Evolutionary conservation across 2,329 filamentous ascomycete genomes (phyloP).

Genomic region (Aspergillus quadricinctus): DNA sequence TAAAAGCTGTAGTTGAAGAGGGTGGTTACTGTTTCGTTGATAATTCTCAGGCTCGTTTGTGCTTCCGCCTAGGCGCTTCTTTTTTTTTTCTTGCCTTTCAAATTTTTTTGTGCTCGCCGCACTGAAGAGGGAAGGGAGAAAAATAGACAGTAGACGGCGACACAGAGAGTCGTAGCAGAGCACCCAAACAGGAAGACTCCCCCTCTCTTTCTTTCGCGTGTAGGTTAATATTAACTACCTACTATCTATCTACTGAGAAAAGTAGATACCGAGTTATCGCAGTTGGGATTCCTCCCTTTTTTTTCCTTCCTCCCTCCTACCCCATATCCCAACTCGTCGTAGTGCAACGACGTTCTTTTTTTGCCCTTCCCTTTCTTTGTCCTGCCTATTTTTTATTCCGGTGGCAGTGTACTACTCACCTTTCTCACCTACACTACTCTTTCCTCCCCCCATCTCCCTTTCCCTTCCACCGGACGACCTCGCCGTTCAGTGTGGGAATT

Average conservation of each 20-base stretch:
- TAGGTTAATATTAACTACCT: neutral
- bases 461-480: slow-evolving; percentile 6
- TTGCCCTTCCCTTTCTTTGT: neutral
- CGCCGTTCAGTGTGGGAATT: slow-evolving; percentile 4
- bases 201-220: too few relatives aligned
- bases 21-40: neutral
- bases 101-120: neutral
- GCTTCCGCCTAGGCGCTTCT: neutral
- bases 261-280: neutral
- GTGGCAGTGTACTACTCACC: neutral
- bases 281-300: neutral
- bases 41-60: neutral
- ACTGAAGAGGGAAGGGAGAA: neutral
- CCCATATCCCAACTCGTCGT: neutral
- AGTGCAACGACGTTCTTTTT: neutral
- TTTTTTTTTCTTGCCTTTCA: neutral
- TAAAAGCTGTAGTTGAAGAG: neutral
- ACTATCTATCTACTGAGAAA: neutral
- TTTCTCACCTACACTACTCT: neutral
- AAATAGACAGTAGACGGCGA: neutral
- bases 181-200: neutral
- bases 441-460: neutral
- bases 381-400: neutral
- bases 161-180: neutral
- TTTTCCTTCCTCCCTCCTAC: neutral